Percentiles rank a stretch among this genome's conserved stretches.
Conservation (phyloP, 176 grass and related monocot species). For the Urochloa ruziziensis region DNA sequence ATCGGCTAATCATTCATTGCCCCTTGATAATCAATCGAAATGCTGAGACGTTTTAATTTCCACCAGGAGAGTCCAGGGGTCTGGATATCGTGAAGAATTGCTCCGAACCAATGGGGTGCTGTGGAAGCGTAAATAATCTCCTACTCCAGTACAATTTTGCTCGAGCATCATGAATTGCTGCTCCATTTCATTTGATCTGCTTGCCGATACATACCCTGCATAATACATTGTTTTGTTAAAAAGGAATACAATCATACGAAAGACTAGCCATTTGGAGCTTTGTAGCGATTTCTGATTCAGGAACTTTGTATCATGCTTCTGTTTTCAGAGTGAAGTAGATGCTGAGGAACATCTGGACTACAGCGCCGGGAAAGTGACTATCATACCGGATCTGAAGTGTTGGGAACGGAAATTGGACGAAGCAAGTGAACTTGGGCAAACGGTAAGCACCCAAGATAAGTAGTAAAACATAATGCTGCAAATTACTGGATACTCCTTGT, state of each 20-base stretch:
- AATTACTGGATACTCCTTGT: not conserved
- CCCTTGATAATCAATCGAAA: no score
- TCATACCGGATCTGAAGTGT: conserved; percentile 21
- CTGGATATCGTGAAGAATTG: conserved; percentile 10
- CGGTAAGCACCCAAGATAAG: conserved; percentile 25
- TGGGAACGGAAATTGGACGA: conserved; percentile 49
- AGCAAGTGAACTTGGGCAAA: conserved; percentile 31
- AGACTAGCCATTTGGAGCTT: not conserved
- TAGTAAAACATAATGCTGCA: not conserved
- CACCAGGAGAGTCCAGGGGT: no score
- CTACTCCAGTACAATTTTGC: not conserved
- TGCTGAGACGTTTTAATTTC: no score
- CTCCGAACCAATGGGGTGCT: conserved; percentile 45
- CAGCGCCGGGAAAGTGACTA: conserved; percentile 46
- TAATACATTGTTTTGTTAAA: not conserved
- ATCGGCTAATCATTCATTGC: no score
- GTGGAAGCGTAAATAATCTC: conserved; percentile 47
- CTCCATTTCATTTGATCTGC: not conserved
- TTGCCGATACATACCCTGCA: not conserved
- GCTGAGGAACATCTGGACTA: conserved; percentile 52
- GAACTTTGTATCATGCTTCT: not conserved
- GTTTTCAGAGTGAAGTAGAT: conserved; percentile 38
- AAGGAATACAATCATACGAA: not conserved
- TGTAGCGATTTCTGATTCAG: not conserved
- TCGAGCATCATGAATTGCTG: not conserved